phyloP scores from a whole-genome alignment of 192 early-diverging fungal genomes.

The Gigaspora rosea region DNA sequence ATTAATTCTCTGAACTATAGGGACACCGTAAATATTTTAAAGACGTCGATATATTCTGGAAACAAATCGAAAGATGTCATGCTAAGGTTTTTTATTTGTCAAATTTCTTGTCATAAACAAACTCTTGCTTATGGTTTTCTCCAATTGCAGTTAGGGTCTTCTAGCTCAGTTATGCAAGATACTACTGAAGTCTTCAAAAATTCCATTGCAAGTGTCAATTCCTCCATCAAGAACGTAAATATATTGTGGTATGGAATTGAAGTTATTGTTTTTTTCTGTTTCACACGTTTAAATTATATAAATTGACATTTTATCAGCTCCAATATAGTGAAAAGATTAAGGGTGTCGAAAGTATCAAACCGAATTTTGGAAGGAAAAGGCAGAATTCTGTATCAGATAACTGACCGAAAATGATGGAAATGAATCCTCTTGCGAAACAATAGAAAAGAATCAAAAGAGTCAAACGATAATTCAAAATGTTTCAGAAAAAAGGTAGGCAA shows the following conservation, averaged over 20 bases:
- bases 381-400: no score
- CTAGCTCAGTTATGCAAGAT: conserved; percentile 20
- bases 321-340: conserved; percentile 14
- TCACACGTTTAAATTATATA: conserved; percentile 16
- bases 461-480: no score
- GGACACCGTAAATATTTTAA: conserved; percentile 28
- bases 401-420: no score
- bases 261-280: conserved; percentile 23
- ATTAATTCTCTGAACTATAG: conserved; percentile 7
- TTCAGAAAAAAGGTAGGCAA: conserved; percentile 22
- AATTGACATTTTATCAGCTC: conserved; percentile 12
- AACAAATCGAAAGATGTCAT: conserved; percentile 10
- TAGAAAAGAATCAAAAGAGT: no score
- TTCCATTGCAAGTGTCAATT: conserved; percentile 19
- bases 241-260: conserved; percentile 16
- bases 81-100: conserved; percentile 20
- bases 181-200: conserved; percentile 24
- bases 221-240: conserved; percentile 19
- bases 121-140: conserved; percentile 8
- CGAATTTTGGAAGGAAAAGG: background rate
- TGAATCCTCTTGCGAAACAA: no score
- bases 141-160: conserved; percentile 5
- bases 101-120: conserved; percentile 21
- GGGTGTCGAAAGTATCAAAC: background rate
- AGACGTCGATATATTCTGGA: conserved; percentile 30